Conservation (phyloP, 2,329 filamentous ascomycete genomes). For the Juglanconis juglandina region DNA sequence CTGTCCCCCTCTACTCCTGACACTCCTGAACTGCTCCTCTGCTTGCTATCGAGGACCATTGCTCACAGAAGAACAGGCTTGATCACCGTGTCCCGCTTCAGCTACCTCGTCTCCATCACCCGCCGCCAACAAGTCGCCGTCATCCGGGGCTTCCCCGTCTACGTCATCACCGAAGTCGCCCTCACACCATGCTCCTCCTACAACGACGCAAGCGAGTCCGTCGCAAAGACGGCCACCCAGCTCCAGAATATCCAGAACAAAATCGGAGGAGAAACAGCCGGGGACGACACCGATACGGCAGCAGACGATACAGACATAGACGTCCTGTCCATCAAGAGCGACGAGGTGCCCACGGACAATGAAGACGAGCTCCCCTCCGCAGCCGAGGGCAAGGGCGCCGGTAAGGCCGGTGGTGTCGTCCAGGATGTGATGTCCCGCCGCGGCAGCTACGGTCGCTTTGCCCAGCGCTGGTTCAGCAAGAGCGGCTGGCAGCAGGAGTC, state of each 20-base stretch:
- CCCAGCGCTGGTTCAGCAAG: constrained; percentile 85
- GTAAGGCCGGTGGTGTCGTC: constrained; percentile 73
- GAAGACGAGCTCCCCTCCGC: constrained; percentile 14
- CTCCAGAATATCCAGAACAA: constrained; percentile 30
- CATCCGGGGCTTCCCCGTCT: constrained; percentile 76
- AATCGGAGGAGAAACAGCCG: constrained; percentile 32
- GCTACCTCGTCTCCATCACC: constrained; percentile 84
- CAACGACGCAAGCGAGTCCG: constrained; percentile 68
- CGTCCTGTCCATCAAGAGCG: constrained; percentile 30
- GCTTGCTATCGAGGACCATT: neutral
- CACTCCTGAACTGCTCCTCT: too few species aligned
- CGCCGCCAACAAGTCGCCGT: constrained; percentile 85
- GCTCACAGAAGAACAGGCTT: constrained; percentile 57
- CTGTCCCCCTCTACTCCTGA: neutral
- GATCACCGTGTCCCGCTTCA: constrained; percentile 74
- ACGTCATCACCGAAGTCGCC: constrained; percentile 82
- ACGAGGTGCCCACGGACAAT: constrained; percentile 43
- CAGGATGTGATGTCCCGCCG: constrained; percentile 83
- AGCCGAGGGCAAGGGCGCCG: constrained; percentile 2
- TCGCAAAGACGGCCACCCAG: constrained; percentile 55
- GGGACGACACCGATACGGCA: constrained; percentile 34
- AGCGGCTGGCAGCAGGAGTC: constrained; percentile 75
- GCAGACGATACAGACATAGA: constrained; percentile 39
- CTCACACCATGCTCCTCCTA: constrained; percentile 83
- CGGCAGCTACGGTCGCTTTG: constrained; percentile 84